Base-by-base conservation (phyloP, 768 basidiomycete species). In the Paxillus involutus region DNA sequence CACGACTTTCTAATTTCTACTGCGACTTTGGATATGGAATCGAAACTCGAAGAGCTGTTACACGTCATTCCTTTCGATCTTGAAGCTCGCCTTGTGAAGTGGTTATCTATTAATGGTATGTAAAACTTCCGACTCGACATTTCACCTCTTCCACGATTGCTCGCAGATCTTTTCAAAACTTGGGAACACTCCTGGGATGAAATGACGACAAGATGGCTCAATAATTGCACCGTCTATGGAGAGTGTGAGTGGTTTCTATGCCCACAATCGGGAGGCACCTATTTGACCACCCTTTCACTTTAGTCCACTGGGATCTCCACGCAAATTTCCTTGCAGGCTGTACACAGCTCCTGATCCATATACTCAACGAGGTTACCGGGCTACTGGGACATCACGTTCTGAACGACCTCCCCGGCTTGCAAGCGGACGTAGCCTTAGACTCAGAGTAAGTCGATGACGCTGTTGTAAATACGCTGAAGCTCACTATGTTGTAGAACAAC, bases 271-370 rank as follows among this genome's bases (percentile, higher is more conserved):
- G 12, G 9, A 6, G 17, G 47, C 19, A 9, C 5, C 2, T 41
- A 49, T 17, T 33, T 52, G 37, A 51, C 59, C 57, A 41, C 52
- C 40, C 19, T n/a, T 33, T 16, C 37, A 36, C 8, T 46, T 19
- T 45, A 88, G 85, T 83, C 59, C 72, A 84, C 55, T 88, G 86
- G 85, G 65, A 63, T 35, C 67, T 84, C 24, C 82, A 81, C 53
- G 73, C 69, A 32, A 72, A 73, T 48, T 56, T 83, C 9, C 58
- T 85, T 0, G 73, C 79, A 53, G 68, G 67, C 11, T 70, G 72
- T 6, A 59, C 79, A 14, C 60, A 54, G 0, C 58, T 83, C 11
- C 63, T 85, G 35, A 80, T 79, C 57, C 65, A 59, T 24, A 63
- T 75, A 26, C 59, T 72, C 43, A 51, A 59, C 42, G 59, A 67